phyloP scores from a whole-genome alignment of 768 basidiomycete species.

The Boletellus ananas region DNA sequence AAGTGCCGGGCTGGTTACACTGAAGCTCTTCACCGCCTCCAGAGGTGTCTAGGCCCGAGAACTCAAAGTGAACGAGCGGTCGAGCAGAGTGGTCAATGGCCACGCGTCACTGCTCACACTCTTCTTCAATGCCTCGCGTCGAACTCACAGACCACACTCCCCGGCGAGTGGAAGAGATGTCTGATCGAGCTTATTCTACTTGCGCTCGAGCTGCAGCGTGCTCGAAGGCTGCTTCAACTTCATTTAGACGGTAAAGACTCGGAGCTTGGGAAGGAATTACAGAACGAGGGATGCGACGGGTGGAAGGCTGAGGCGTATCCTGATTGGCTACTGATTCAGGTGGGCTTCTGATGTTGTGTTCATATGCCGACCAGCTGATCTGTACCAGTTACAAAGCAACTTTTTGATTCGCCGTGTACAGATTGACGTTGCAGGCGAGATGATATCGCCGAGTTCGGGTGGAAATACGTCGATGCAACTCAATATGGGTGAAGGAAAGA shows the following conservation, averaged over 20 bases:
- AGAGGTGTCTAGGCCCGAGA: constrained; percentile 7
- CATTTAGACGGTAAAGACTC: background rate
- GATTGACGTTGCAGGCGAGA: constrained; percentile 38
- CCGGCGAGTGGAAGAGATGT: constrained; percentile 24
- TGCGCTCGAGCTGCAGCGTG: constrained; percentile 30
- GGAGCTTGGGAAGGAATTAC: background rate
- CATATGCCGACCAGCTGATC: too few relatives aligned
- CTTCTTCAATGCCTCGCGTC: constrained; percentile 30
- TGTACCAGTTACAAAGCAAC: constrained; percentile 41
- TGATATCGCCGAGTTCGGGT: constrained; percentile 37
- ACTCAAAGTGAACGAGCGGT: constrained; percentile 13
- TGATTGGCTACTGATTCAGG: constrained; percentile 2
- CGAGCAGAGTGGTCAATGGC: constrained; percentile 30
- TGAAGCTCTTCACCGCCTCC: background rate
- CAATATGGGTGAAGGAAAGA: constrained; percentile 59
- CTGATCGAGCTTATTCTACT: constrained; percentile 27
- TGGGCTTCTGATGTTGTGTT: background rate
- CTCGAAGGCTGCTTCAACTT: background rate
- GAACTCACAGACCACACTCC: constrained; percentile 6
- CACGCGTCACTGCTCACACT: constrained; percentile 26
- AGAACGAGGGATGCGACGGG: background rate
- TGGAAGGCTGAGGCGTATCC: background rate
- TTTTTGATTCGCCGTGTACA: constrained; percentile 44
- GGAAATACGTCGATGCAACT: constrained; percentile 44
- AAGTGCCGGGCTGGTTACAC: background rate